These are phyloP conservation scores for Monilinia fructicola DNA, from an alignment of 2,329 filamentous ascomycete species.

Conservation along the genomic window DNA sequence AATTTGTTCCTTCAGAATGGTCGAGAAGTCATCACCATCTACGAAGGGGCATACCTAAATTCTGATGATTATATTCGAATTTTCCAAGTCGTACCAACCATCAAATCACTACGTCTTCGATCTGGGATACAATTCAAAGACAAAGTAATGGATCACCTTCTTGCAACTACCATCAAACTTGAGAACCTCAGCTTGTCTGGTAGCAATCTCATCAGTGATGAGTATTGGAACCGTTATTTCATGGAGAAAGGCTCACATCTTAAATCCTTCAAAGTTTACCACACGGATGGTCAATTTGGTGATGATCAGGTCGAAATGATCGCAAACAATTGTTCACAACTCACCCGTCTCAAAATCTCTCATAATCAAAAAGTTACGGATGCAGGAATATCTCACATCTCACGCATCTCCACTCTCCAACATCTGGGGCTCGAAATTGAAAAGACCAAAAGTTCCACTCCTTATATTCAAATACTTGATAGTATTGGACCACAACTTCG, in stretches of 20 bases:
- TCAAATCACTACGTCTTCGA: constrained; percentile 71
- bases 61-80: constrained; percentile 77
- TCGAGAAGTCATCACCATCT: constrained; percentile 54
- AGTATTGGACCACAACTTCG: constrained; percentile 64
- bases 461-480: constrained; percentile 61
- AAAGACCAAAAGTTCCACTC: constrained; percentile 52
- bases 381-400: constrained; percentile 64
- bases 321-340: constrained; percentile 60
- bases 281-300: constrained; percentile 78
- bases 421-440: constrained; percentile 74
- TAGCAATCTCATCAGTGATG: constrained; percentile 77
- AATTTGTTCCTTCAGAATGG: constrained; percentile 56
- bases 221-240: constrained; percentile 72
- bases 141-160: constrained; percentile 74
- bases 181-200: constrained; percentile 76
- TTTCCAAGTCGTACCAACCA: constrained; percentile 69
- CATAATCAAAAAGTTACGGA: constrained; percentile 74
- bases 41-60: constrained; percentile 63
- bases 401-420: constrained; percentile 61
- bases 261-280: constrained; percentile 72
- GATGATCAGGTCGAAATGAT: constrained; percentile 67
- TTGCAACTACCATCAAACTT: constrained; percentile 68
- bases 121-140: constrained; percentile 94
- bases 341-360: constrained; percentile 75
- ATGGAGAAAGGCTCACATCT: constrained; percentile 63